phyloP scores from a whole-genome alignment of 1,139 yeast species.

The Scheffersomyces quercinus region DNA sequence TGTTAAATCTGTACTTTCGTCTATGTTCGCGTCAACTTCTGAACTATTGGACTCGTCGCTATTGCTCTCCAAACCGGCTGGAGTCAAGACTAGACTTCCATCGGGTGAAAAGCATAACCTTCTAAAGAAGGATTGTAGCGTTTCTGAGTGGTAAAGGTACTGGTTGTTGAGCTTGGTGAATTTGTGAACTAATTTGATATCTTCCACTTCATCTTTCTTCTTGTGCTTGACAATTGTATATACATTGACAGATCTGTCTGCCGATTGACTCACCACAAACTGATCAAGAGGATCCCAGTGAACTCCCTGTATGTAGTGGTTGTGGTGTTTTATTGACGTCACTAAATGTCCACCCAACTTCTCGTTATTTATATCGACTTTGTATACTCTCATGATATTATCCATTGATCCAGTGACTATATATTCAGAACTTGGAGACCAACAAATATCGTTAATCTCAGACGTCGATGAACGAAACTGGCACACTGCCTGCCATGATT shows the following conservation, averaged over 20 bases:
- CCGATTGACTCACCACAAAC: constrained; percentile 82
- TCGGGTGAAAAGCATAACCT: constrained; percentile 86
- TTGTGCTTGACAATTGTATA: constrained; percentile 29
- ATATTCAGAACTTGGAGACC: constrained; percentile 83
- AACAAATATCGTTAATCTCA: constrained; percentile 85
- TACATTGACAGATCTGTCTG: constrained; percentile 79
- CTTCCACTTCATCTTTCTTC: constrained; percentile 24
- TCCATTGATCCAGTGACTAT: constrained; percentile 93
- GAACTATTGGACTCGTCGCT: constrained; percentile 11
- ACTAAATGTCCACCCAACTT: constrained; percentile 56
- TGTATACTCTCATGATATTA: constrained; percentile 71
- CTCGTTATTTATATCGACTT: constrained; percentile 24
- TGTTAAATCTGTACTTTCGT: not conserved
- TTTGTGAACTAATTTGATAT: constrained; percentile 19
- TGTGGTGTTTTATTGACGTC: constrained; percentile 68
- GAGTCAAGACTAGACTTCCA: constrained; percentile 76
- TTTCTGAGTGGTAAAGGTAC: constrained; percentile 75
- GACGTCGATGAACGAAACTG: constrained; percentile 62
- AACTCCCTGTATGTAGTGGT: constrained; percentile 92
- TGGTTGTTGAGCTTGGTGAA: constrained; percentile 29
- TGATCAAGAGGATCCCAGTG: constrained; percentile 89
- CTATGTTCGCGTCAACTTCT: constrained; percentile 3
- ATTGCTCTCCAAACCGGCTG: constrained; percentile 61
- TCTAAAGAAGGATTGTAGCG: constrained; percentile 86
- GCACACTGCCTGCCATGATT: constrained; percentile 66